These are phyloP conservation scores for Pleurotus salmoneostramineus DNA, from an alignment of 768 basidiomycete species.

Conservation along the genomic window DNA sequence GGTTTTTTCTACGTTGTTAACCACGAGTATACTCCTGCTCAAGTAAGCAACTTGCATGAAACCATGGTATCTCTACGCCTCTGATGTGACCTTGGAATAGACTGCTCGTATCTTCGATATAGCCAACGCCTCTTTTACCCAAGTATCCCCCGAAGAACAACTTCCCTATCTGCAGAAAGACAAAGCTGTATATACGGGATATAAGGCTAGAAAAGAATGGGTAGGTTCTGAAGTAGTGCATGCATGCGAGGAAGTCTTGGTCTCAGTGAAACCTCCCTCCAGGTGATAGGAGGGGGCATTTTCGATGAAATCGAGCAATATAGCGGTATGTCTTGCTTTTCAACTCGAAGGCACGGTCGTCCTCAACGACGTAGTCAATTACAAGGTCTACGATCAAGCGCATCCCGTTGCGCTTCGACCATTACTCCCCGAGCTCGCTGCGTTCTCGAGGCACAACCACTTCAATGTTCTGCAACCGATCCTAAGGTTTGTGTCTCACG, in stretches of 20 bases:
- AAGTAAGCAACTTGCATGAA: conserved; percentile 21
- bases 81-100: conserved; percentile 15
- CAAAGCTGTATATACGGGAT: conserved; percentile 46
- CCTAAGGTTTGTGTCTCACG: conserved; percentile 26
- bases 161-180: conserved; percentile 31
- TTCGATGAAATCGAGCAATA: conserved; percentile 42
- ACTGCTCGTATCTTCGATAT: conserved; percentile 44
- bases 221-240: conserved; percentile 17
- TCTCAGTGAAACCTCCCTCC: background rate
- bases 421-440: conserved; percentile 47
- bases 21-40: conserved; percentile 35
- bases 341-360: background rate
- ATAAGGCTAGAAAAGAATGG: conserved; percentile 49
- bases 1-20: conserved; percentile 50
- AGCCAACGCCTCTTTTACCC: conserved; percentile 38
- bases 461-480: conserved; percentile 46
- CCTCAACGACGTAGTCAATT: conserved; percentile 36
- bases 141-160: conserved; percentile 39
- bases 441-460: conserved; percentile 48
- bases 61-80: no score
- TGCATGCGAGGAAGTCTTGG: no score
- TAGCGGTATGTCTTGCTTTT: conserved; percentile 24
- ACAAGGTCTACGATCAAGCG: conserved; percentile 37
- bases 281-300: conserved; percentile 38
- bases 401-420: conserved; percentile 50